These are phyloP conservation scores for Exutisphaerella laricina DNA, from an alignment of 2,329 filamentous ascomycete genomes.

Conservation along the genomic window DNA sequence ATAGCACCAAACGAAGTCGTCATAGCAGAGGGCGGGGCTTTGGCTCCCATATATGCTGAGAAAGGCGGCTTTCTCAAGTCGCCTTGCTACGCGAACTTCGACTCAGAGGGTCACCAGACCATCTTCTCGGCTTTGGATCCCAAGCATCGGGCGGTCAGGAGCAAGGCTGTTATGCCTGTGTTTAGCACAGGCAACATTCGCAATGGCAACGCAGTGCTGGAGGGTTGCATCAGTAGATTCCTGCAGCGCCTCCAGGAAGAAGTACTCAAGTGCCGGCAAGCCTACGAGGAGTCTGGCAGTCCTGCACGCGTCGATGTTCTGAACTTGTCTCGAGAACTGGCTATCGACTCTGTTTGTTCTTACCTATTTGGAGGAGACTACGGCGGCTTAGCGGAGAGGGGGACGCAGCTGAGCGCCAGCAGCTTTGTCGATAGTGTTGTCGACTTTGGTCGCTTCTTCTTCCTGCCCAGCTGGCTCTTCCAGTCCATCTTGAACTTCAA, in stretches of 20 bases:
- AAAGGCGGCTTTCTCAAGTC: constrained; percentile 52
- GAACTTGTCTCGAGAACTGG: constrained; percentile 45
- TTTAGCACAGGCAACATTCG: constrained; percentile 47
- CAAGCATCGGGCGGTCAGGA: constrained; percentile 39
- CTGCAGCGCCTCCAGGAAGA: constrained; percentile 38
- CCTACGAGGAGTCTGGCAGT: constrained; percentile 19
- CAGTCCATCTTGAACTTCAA: constrained; percentile 36
- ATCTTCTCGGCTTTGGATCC: constrained; percentile 48
- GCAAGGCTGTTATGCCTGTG: constrained; percentile 47
- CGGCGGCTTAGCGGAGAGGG: constrained; percentile 41
- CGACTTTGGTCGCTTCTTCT: constrained; percentile 51
- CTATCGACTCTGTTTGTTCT: constrained; percentile 50
- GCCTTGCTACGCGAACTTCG: constrained; percentile 50
- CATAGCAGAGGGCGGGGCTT: constrained; percentile 42
- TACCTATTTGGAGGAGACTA: constrained; percentile 52
- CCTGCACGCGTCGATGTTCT: constrained; percentile 44
- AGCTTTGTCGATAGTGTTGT: constrained; percentile 52
- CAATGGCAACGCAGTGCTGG: constrained; percentile 35
- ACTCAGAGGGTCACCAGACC: constrained; percentile 51
- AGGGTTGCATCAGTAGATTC: constrained; percentile 40
- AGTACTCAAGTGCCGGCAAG: constrained; percentile 18
- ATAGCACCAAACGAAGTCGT: constrained; percentile 65
- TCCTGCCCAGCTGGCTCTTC: constrained; percentile 44
- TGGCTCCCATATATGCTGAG: constrained; percentile 47
- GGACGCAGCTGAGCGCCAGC: constrained; percentile 36